Conservation (phyloP, 1,284 basidiomycete genomes). For the Cutaneotrichosporon sp. region DNA sequence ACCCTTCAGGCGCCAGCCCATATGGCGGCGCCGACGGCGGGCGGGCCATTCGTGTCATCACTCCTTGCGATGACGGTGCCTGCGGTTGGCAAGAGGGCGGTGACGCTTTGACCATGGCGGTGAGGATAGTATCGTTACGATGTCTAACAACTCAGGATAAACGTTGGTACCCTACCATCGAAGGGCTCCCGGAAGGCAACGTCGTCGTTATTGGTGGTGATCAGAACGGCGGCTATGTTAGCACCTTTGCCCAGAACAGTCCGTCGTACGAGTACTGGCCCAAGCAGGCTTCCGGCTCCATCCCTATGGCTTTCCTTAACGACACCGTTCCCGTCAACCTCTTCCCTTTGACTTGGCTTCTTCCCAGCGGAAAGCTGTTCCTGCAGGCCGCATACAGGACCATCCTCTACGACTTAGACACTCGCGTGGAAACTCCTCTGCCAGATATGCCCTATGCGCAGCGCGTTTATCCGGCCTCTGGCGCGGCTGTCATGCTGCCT, state of each 20-base stretch:
- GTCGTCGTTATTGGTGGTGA: conserved; percentile 52
- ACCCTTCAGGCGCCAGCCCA: conserved; percentile 49
- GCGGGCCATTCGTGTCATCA: conserved; percentile 57
- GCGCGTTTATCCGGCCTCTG: conserved; percentile 88
- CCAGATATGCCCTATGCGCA: conserved; percentile 56
- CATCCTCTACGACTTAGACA: conserved; percentile 43
- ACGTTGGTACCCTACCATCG: conserved; percentile 73
- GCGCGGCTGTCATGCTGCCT: conserved; percentile 81
- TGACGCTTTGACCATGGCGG: conserved; percentile 52
- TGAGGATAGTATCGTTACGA: too few relatives aligned
- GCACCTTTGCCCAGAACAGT: conserved; percentile 65
- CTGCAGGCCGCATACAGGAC: conserved; percentile 61
- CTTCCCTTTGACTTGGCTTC: conserved; percentile 76
- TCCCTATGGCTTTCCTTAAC: conserved; percentile 71
- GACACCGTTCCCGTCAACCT: conserved; percentile 85
- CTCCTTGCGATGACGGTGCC: conserved; percentile 62
- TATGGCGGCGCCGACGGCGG: conserved; percentile 63
- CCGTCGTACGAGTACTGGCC: conserved; percentile 73
- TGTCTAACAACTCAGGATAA: conserved; percentile 47
- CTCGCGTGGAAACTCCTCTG: conserved; percentile 30
- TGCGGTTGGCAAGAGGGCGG: conserved; percentile 57
- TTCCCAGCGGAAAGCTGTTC: conserved; percentile 66
- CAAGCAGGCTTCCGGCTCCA: conserved; percentile 53
- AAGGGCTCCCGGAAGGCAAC: conserved; percentile 52
- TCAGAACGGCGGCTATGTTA: conserved; percentile 60